Percentiles rank a stretch among this genome's conserved stretches.
phyloP scores from a whole-genome alignment of 805 yeast species.

The Saturnispora saitoi region DNA sequence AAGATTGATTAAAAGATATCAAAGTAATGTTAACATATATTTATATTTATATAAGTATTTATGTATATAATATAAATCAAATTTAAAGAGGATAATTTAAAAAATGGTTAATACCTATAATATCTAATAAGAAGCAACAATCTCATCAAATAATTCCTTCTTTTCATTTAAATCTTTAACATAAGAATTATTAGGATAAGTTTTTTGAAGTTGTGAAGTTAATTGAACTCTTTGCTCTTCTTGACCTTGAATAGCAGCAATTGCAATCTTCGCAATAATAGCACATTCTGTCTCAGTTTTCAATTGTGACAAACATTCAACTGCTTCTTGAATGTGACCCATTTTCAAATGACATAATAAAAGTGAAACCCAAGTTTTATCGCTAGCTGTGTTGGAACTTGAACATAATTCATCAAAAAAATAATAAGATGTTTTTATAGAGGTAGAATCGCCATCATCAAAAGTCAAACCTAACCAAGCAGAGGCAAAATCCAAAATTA shows the following conservation, averaged over 20 bases:
- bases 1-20: no score
- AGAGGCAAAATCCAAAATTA: constrained; percentile 70
- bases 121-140: constrained; percentile 34
- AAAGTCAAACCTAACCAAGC: constrained; percentile 45
- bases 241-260: constrained; percentile 46
- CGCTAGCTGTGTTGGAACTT: constrained; percentile 35
- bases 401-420: constrained; percentile 78
- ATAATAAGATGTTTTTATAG: constrained; percentile 43
- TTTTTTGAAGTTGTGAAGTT: constrained; percentile 33
- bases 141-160: constrained; percentile 54
- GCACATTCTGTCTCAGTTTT: constrained; percentile 3
- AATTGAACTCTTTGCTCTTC: constrained; percentile 10
- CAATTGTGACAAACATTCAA: constrained; percentile 43
- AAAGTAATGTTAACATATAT: no score
- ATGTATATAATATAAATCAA: no score
- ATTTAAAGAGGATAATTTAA: no score
- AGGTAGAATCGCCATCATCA: constrained; percentile 24
- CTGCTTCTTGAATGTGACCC: constrained; percentile 75
- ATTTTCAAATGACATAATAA: constrained; percentile 71
- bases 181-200: constrained; percentile 42
- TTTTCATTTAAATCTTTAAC: constrained; percentile 54
- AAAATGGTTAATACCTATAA: background rate
- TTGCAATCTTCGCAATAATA: constrained; percentile 58
- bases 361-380: constrained; percentile 49
- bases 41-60: no score